phyloP scores from a whole-genome alignment of 305 asterid species.

The Fraxinus paxiana region DNA sequence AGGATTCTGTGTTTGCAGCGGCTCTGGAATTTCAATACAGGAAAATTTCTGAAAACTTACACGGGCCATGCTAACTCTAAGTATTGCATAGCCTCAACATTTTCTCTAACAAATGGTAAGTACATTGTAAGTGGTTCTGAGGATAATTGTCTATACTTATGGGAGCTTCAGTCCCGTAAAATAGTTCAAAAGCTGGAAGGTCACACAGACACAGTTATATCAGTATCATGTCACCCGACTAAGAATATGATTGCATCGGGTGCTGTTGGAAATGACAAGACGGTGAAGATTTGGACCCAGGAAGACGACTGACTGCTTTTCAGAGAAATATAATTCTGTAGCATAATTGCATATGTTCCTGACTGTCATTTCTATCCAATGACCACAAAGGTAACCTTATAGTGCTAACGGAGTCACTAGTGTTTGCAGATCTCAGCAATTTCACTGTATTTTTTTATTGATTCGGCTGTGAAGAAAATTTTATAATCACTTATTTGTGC shows the following conservation, averaged over 20 bases:
- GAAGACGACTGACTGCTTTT: conserved; percentile 43
- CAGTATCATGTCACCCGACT: conserved; percentile 81
- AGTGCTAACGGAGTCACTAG: neutral
- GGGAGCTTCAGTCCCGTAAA: conserved; percentile 93
- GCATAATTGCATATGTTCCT: conserved; percentile 6
- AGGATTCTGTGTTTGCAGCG: conserved; percentile 51
- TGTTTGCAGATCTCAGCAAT: neutral
- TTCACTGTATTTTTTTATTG: neutral
- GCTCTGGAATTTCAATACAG: conserved; percentile 83
- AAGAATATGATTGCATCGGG: conserved; percentile 77
- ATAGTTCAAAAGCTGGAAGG: conserved; percentile 94
- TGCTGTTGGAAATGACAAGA: conserved; percentile 77
- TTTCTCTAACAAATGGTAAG: conserved; percentile 83
- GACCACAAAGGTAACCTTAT: neutral
- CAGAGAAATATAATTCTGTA: neutral
- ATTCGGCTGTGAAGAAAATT: neutral
- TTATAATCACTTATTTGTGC: neutral
- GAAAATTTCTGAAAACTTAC: conserved; percentile 85
- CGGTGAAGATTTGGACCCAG: conserved; percentile 76
- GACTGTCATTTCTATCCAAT: neutral
- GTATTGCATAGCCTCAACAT: conserved; percentile 71
- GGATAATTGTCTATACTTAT: conserved; percentile 69
- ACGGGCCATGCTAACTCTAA: conserved; percentile 76
- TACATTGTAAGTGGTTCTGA: conserved; percentile 93
- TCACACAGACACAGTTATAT: conserved; percentile 69